Conservation (phyloP, 371 early-diverging fungal species). For the Quaeritorhiza haematococci region DNA sequence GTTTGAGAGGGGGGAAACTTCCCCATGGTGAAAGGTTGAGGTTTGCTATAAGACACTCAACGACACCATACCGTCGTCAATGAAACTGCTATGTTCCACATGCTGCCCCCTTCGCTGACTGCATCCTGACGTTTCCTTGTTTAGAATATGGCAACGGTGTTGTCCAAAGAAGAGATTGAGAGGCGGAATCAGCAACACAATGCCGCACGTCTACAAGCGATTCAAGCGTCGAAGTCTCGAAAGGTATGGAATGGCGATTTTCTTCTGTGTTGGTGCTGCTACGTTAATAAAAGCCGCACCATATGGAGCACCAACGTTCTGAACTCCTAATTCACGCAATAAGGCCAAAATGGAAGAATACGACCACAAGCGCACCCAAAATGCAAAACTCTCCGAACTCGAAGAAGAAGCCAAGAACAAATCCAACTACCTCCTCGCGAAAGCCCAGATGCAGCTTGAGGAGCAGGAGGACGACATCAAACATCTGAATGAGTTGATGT, state of each 20-base stretch:
- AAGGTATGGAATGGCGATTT: slow-evolving; percentile 22
- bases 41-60: no score
- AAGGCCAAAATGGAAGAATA: slow-evolving; percentile 44
- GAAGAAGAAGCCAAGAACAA: slow-evolving; percentile 45
- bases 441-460: slow-evolving; percentile 49
- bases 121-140: not conserved
- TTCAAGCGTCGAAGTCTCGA: slow-evolving; percentile 32
- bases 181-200: slow-evolving; percentile 22
- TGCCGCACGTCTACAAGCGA: slow-evolving; percentile 16
- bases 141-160: not conserved
- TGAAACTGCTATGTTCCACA: no score
- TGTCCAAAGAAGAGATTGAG: slow-evolving; percentile 32
- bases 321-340: not conserved
- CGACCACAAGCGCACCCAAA: slow-evolving; percentile 35
- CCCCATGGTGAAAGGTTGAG: no score
- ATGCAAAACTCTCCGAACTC: slow-evolving; percentile 38
- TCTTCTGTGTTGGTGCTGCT: slow-evolving; percentile 1
- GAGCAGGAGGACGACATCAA: slow-evolving; percentile 59
- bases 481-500: slow-evolving; percentile 53
- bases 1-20: no score
- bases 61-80: no score
- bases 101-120: not conserved
- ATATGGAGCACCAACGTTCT: no score
- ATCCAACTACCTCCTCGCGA: slow-evolving; percentile 45
- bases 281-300: no score